A percentile compares a stretch with the other conserved stretches of the same genome.
Conservation (phyloP, 2,329 filamentous ascomycete genomes). For the Neofusicoccum parvum region DNA sequence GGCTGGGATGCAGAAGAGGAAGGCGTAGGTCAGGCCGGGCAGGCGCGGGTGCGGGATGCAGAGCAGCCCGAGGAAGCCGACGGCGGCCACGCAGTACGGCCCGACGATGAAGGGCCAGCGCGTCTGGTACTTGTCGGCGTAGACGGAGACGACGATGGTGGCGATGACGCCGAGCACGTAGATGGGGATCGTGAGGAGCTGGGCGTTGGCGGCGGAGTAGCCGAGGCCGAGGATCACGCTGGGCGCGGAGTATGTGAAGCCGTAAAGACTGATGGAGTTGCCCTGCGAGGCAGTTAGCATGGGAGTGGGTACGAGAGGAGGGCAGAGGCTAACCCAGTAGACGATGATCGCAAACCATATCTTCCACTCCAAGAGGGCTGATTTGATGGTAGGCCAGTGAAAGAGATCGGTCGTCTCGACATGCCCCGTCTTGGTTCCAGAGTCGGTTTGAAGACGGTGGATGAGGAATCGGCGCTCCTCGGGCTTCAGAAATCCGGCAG, state of each 20-base stretch:
- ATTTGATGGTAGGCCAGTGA: neutral
- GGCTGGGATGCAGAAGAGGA: constrained; percentile 43
- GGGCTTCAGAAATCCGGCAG: constrained; percentile 26
- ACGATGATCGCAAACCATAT: constrained; percentile 16
- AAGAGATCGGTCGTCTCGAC: constrained; percentile 13
- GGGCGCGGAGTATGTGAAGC: neutral
- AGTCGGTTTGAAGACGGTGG: constrained; percentile 23
- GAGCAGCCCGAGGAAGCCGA: neutral
- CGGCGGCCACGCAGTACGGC: constrained; percentile 37
- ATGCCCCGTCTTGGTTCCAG: neutral
- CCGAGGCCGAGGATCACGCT: constrained; percentile 26
- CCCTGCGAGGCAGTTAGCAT: neutral
- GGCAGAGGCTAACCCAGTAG: neutral
- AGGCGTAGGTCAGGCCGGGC: constrained; percentile 35
- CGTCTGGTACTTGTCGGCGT: constrained; percentile 31
- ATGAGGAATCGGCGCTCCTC: constrained; percentile 33
- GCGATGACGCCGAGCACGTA: constrained; percentile 30
- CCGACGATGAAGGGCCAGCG: constrained; percentile 32
- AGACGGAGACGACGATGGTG: constrained; percentile 28
- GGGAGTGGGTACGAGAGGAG: too few relatives aligned
- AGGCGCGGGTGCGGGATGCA: neutral
- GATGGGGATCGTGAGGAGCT: constrained; percentile 33
- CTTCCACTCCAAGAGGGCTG: constrained; percentile 17
- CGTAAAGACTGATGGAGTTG: constrained; percentile 6
- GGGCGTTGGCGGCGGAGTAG: constrained; percentile 33